Conservation (phyloP, 1,284 basidiomycete species). For the Moesziomyces aphidis region DNA sequence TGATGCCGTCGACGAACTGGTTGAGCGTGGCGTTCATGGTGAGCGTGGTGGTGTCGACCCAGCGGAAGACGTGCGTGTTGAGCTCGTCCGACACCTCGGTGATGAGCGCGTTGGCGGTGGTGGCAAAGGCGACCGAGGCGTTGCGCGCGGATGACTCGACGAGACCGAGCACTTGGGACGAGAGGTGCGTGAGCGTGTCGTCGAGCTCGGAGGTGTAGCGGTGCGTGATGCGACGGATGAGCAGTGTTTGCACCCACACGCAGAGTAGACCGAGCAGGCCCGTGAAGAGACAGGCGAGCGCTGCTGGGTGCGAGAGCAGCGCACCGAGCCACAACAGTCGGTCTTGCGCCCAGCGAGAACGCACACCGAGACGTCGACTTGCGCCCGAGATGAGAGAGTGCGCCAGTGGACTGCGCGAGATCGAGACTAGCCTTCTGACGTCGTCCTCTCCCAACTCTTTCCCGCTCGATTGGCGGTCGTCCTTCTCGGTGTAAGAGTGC, state of each 20-base stretch:
- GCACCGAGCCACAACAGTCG: constrained; percentile 80
- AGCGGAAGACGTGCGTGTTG: constrained; percentile 81
- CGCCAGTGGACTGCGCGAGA: constrained; percentile 49
- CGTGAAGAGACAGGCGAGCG: constrained; percentile 87
- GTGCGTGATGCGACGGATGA: constrained; percentile 51
- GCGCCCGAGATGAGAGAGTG: neutral
- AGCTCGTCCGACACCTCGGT: constrained; percentile 78
- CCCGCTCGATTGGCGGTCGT: neutral
- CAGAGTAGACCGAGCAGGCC: constrained; percentile 88
- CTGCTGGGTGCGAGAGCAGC: constrained; percentile 90
- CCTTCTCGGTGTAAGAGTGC: neutral
- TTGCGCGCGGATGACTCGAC: constrained; percentile 84
- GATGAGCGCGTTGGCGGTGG: constrained; percentile 79
- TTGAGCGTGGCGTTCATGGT: constrained; percentile 78
- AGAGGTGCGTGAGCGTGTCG: constrained; percentile 74
- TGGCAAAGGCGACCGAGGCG: constrained; percentile 78
- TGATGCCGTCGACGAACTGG: constrained; percentile 70
- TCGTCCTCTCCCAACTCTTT: constrained; percentile 23
- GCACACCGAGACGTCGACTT: constrained; percentile 33
- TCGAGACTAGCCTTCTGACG: constrained; percentile 41
- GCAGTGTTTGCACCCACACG: constrained; percentile 85
- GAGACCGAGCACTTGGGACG: constrained; percentile 77
- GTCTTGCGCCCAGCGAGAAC: constrained; percentile 14
- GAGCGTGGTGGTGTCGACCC: constrained; percentile 91
- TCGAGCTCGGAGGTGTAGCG: constrained; percentile 27